Percentiles rank a stretch among this genome's conserved stretches.
Evolutionary conservation across 495 filamentous ascomycete species (phyloP).

Genomic region (Talaromyces stipitatus): DNA sequence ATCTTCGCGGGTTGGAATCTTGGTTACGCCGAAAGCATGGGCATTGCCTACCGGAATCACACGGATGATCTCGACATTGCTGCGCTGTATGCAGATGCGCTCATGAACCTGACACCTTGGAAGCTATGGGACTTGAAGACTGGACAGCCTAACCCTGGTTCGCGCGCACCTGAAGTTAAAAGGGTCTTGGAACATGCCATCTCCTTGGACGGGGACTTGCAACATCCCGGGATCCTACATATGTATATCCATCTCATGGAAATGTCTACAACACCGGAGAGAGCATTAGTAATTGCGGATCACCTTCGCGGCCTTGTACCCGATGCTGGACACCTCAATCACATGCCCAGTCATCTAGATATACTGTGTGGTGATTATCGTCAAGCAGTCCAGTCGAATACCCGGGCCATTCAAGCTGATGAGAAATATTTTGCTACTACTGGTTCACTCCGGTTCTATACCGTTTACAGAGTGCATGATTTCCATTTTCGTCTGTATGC

Average conservation of each 20-base stretch:
- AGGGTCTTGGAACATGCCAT: conserved; percentile 46
- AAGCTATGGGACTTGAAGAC: conserved; percentile 54
- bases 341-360: conserved; percentile 67
- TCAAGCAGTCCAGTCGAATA: conserved; percentile 52
- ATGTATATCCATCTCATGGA: conserved; percentile 70
- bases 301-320: conserved; percentile 54
- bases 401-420: conserved; percentile 55
- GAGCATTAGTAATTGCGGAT: conserved; percentile 47
- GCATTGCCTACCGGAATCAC: conserved; percentile 43
- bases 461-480: conserved; percentile 57
- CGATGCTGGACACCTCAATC: conserved; percentile 61
- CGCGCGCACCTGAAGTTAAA: conserved; percentile 52
- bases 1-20: conserved; percentile 43
- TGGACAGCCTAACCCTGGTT: conserved; percentile 43
- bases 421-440: conserved; percentile 46
- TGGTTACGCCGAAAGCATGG: conserved; percentile 56
- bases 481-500: conserved; percentile 64
- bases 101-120: conserved; percentile 68
- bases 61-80: conserved; percentile 52
- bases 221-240: conserved; percentile 58
- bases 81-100: conserved; percentile 53
- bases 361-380: conserved; percentile 61
- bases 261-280: conserved; percentile 57
- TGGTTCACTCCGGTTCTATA: conserved; percentile 56
- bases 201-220: conserved; percentile 24